Evolutionary conservation across 768 basidiomycete species (phyloP).

Genomic region (Ephemerocybe angulata): DNA sequence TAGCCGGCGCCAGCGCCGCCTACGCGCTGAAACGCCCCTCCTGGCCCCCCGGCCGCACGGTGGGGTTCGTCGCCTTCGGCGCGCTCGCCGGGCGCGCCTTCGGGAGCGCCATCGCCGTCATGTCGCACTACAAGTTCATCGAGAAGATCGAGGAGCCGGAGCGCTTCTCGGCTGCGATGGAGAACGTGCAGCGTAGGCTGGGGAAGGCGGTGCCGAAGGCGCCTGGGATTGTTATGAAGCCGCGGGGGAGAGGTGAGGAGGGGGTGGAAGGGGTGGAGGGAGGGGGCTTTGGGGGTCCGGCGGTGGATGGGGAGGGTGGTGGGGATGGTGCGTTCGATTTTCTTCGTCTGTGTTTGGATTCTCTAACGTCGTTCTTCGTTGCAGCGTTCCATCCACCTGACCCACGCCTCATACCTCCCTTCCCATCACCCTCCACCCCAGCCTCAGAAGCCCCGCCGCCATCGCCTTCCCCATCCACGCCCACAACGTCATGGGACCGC

Average conservation of each 20-base stretch:
- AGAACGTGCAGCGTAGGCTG: constrained; percentile 44
- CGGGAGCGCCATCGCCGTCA: constrained; percentile 26
- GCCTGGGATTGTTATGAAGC: no score
- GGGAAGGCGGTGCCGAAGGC: no score
- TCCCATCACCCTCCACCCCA: background rate
- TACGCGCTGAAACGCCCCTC: constrained; percentile 7
- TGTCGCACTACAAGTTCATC: constrained; percentile 34
- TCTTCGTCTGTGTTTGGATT: no score
- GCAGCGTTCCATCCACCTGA: background rate
- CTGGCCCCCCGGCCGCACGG: constrained; percentile 5
- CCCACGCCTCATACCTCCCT: background rate
- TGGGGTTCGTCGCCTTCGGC: constrained; percentile 9
- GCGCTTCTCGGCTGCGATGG: constrained; percentile 37
- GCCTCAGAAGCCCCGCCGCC: background rate
- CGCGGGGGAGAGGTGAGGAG: no score
- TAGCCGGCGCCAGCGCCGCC: constrained; percentile 2
- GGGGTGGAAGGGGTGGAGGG: no score
- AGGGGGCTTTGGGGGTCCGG: no score
- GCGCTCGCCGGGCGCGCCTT: constrained; percentile 28
- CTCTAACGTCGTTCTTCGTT: no score
- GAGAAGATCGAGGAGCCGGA: constrained; percentile 36
- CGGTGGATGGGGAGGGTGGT: no score
- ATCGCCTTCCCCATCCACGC: background rate
- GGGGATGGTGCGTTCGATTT: no score
- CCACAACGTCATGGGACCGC: background rate